Evolutionary conservation across 176 grass and related monocot genomes (phyloP).

Genomic region (Oryza coarctata): DNA sequence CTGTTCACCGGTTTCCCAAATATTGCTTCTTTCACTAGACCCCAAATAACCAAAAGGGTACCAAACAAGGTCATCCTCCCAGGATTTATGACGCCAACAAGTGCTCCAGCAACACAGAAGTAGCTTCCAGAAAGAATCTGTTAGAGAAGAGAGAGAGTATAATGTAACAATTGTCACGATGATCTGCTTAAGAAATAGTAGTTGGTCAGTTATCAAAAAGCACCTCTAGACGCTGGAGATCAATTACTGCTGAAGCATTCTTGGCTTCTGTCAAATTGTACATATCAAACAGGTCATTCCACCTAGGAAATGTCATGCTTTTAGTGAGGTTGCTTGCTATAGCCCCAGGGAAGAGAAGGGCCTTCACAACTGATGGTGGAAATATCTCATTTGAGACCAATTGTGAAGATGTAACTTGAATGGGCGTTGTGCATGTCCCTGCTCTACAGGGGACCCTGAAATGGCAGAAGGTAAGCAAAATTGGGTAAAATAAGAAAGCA

Average conservation of each 20-base stretch:
- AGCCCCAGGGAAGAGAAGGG: conserved; percentile 81
- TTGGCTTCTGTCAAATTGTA: conserved; percentile 88
- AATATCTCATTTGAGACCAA: conserved; percentile 93
- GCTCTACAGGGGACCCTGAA: conserved; percentile 92
- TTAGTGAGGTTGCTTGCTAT: conserved; percentile 49
- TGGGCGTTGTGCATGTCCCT: conserved; percentile 85
- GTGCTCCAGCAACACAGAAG: conserved; percentile 84
- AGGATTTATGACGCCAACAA: conserved; percentile 76
- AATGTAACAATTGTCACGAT: conserved; percentile 13
- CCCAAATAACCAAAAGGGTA: conserved; percentile 82
- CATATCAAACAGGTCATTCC: conserved; percentile 66
- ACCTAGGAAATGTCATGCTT: conserved; percentile 60
- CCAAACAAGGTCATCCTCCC: conserved; percentile 98
- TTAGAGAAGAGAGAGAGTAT: conserved; percentile 11
- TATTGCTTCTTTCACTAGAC: conserved; percentile 83
- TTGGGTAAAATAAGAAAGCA: too few species aligned
- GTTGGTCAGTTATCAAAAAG: conserved; percentile 4
- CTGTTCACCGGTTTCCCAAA: conserved; percentile 64
- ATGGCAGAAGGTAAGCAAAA: conserved; percentile 27
- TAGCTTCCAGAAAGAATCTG: conserved; percentile 97
- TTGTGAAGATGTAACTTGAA: conserved; percentile 87
- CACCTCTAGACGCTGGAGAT: conserved; percentile 89
- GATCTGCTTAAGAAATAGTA: conserved; percentile 5
- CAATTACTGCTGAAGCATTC: conserved; percentile 72
- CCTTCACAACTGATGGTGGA: conserved; percentile 69